phyloP scores from a whole-genome alignment of 2,329 filamentous ascomycete genomes.

The Bimuria novae-zelandiae region DNA sequence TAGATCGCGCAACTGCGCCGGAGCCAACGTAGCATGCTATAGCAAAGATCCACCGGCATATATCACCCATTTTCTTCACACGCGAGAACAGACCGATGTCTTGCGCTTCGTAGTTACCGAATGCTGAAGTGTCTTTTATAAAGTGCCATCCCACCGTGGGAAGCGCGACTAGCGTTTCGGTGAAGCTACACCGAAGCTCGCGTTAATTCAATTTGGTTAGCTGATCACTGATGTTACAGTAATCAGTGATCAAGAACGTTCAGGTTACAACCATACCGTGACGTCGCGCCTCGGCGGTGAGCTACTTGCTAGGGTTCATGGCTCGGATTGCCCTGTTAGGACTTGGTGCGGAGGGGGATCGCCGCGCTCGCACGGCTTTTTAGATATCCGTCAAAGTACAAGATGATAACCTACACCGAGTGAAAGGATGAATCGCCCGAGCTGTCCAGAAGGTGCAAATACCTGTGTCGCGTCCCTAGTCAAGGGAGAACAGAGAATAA shows the following conservation, averaged over 20 bases:
- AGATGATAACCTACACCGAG: too few species aligned
- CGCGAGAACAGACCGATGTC: neutral
- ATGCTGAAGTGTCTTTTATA: neutral
- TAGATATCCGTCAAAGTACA: too few species aligned
- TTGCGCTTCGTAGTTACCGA: neutral
- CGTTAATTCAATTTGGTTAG: too few species aligned
- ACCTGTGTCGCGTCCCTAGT: too few species aligned
- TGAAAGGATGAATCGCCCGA: too few species aligned
- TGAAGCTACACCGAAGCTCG: neutral
- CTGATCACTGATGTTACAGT: neutral
- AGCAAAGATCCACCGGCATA: neutral
- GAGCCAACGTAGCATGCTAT: neutral
- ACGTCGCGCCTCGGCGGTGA: conserved; percentile 1
- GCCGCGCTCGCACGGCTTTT: too few species aligned
- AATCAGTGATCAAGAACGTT: neutral
- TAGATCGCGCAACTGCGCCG: conserved; percentile 5
- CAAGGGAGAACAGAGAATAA: too few species aligned
- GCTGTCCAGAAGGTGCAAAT: too few species aligned
- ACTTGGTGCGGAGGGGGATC: too few species aligned
- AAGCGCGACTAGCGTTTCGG: neutral
- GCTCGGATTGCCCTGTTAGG: neutral
- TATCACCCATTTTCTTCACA: neutral
- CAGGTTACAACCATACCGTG: conserved; percentile 4
- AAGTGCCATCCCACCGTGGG: neutral
- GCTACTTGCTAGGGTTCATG: neutral